Base-by-base conservation (phyloP, 176 grass and related monocot genomes). In the Carex kokanica region DNA sequence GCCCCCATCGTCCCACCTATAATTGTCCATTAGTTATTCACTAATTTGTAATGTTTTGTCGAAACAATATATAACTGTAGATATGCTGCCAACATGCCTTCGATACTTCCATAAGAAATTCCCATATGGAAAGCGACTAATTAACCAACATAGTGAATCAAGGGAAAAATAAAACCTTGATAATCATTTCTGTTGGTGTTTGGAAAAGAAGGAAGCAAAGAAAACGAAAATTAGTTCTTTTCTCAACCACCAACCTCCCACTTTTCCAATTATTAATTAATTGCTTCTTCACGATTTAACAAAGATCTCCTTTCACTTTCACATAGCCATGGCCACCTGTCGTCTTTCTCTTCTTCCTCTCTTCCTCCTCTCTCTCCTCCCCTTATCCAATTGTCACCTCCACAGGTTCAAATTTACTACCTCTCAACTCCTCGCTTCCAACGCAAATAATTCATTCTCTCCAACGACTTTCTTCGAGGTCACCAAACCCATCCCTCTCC, bases 391-490 rank as follows among this genome's bases (percentile, higher is more conserved):
- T 21, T 86, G 86, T 41, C 55, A 67, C 3, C 78, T 21, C 57
- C 81, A 67, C 56, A 92, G 86, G 66, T 77, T 90, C 81, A 85
- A 87, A 49, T 90, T 92, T 24, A 88, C 87, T 3, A 78, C 88
- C 11, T 58, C 88, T 2, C 5, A 23, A 78, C 21, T 83, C 87
- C 11, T 41, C 64, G 1, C 41, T 83, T 29, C 85, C 81, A 40
- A 71, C 8, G 11, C 62, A 0, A 11, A 80, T 66, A 40, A 55
- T 25, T n/a, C 86, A 29, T 1, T 71, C 66, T 25, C 81, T 52
- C 90, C 93, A 47, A 60, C 81, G 18, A 83, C 84, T 18, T 81
- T 60, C 84, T 94, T 94, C 83, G 93, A 94, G 83, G 93, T 94
- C 38, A 86, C 89, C 81, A 83, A 85, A 65, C 90, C 93, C 12